A percentile compares a stretch with the other conserved stretches of the same genome.
Conservation (phyloP, 2,329 filamentous ascomycete genomes). For the Penicillium sp. region DNA sequence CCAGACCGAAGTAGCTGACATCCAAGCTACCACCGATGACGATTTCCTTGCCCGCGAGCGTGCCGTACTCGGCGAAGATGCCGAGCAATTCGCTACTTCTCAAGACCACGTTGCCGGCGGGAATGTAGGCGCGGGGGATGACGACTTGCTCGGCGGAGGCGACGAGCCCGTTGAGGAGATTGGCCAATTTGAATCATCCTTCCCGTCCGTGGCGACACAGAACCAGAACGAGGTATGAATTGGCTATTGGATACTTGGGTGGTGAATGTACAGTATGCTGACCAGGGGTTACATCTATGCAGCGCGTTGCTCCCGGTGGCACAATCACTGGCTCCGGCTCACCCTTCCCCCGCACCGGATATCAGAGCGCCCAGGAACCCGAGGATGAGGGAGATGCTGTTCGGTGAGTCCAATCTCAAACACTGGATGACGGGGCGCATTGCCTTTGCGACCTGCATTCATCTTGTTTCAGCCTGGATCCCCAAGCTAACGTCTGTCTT, state of each 20-base stretch:
- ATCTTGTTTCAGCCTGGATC: background rate
- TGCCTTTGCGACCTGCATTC: background rate
- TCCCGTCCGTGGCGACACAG: conserved; percentile 75
- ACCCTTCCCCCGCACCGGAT: conserved; percentile 56
- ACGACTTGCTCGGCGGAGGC: conserved; percentile 67
- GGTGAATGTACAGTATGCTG: conserved; percentile 14
- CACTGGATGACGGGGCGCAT: conserved; percentile 9
- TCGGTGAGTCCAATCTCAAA: conserved; percentile 46
- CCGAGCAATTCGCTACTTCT: conserved; percentile 79
- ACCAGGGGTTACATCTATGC: conserved; percentile 19
- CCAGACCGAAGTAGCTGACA: conserved; percentile 36
- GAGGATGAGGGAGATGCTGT: conserved; percentile 89
- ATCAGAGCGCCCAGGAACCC: conserved; percentile 54
- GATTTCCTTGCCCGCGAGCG: conserved; percentile 93
- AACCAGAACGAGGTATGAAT: conserved; percentile 66
- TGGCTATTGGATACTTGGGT: background rate
- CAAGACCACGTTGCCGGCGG: conserved; percentile 60
- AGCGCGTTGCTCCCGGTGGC: conserved; percentile 72
- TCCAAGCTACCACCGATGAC: conserved; percentile 53
- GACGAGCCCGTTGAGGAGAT: conserved; percentile 46
- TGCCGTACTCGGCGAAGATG: conserved; percentile 86
- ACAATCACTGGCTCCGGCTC: conserved; percentile 72
- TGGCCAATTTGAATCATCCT: conserved; percentile 78
- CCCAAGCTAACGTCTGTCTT: conserved; percentile 12
- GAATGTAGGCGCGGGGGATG: conserved; percentile 59